Conservation (phyloP, 371 early-diverging fungal species). For the Amoeboaphelidium protococcarum region DNA sequence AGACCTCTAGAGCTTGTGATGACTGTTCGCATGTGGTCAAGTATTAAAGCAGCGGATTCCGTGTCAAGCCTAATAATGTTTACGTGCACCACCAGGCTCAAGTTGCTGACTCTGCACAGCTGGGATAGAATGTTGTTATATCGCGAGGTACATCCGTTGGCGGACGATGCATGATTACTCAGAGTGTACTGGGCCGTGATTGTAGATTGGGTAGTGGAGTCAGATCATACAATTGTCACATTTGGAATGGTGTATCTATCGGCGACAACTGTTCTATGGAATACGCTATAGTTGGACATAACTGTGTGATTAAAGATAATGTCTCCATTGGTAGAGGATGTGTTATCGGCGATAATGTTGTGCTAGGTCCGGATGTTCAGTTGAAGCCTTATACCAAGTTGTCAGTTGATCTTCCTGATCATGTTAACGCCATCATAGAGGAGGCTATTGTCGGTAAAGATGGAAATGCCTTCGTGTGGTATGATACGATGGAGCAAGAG, state of each 20-base stretch:
- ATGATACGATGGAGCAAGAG: slow-evolving; percentile 1
- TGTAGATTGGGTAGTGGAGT: slow-evolving; percentile 32
- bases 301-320: slow-evolving; percentile 8
- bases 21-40: slow-evolving; percentile 36
- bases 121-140: slow-evolving; percentile 55
- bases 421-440: slow-evolving; percentile 14
- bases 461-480: slow-evolving; percentile 9
- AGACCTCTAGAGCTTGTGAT: slow-evolving; percentile 64
- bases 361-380: slow-evolving; percentile 41
- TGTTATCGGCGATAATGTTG: slow-evolving; percentile 30
- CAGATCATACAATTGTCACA: slow-evolving; percentile 25
- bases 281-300: slow-evolving; percentile 14
- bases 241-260: slow-evolving; percentile 51
- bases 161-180: slow-evolving; percentile 30
- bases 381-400: slow-evolving; percentile 40
- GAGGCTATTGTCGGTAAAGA: slow-evolving; percentile 6
- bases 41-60: slow-evolving; percentile 1
- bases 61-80: background rate
- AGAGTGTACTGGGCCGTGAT: slow-evolving; percentile 55
- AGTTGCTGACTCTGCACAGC: slow-evolving; percentile 21
- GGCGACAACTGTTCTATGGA: slow-evolving; percentile 32
- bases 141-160: slow-evolving; percentile 49
- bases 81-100: background rate
- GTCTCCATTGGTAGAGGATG: slow-evolving; percentile 32
- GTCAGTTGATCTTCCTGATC: slow-evolving; percentile 17